Conservation (phyloP, 192 early-diverging fungal genomes). For the Kickxella alabastrina region DNA sequence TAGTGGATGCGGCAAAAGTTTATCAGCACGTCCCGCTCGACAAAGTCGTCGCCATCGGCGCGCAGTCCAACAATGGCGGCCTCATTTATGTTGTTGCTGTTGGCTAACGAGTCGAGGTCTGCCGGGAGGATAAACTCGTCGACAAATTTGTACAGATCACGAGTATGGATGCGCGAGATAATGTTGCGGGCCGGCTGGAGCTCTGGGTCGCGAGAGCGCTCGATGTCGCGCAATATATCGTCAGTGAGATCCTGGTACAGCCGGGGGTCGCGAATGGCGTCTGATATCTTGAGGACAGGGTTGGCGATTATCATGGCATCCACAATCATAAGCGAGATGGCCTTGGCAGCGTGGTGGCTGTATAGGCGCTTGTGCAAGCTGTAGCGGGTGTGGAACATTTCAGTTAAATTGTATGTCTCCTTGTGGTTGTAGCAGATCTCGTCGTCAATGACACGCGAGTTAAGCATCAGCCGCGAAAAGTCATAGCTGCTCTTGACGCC, state of each 20-base stretch:
- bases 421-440: constrained; percentile 88
- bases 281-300: constrained; percentile 57
- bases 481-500: constrained; percentile 56
- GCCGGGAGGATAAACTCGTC: constrained; percentile 68
- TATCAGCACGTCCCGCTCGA: constrained; percentile 69
- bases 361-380: constrained; percentile 82
- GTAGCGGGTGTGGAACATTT: constrained; percentile 80
- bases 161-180: constrained; percentile 66
- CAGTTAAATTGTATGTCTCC: constrained; percentile 84
- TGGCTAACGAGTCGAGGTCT: constrained; percentile 28
- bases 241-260: constrained; percentile 80
- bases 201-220: constrained; percentile 57
- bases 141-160: constrained; percentile 86
- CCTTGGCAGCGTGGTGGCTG: constrained; percentile 74
- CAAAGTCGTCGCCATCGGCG: constrained; percentile 56
- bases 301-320: constrained; percentile 86
- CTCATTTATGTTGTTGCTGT: constrained; percentile 49
- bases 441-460: constrained; percentile 81
- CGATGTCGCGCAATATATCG: constrained; percentile 70
- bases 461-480: constrained; percentile 67
- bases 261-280: constrained; percentile 60
- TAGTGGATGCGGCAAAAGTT: constrained; percentile 71
- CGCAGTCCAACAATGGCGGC: constrained; percentile 63
- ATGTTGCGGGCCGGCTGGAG: constrained; percentile 67
- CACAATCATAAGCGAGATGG: constrained; percentile 86